phyloP scores from a whole-genome alignment of 2,329 filamentous ascomycete species.

The Aspergillus sojae region DNA sequence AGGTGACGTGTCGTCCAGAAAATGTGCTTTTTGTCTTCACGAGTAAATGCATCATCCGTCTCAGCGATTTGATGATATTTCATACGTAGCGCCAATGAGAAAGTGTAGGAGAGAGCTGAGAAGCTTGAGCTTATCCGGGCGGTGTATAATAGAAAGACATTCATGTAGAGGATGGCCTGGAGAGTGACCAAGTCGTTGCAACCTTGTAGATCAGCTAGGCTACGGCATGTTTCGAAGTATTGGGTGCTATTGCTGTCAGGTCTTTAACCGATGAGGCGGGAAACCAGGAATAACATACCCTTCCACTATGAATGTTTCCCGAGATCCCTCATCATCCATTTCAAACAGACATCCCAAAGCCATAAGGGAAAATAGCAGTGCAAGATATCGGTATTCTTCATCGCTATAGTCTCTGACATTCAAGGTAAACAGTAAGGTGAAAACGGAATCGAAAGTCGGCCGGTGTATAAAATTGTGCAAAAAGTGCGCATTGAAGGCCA shows the following conservation, averaged over 20 bases:
- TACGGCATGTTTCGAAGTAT: constrained; percentile 12
- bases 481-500: constrained; percentile 12
- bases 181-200: constrained; percentile 14
- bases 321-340: not conserved
- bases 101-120: constrained; percentile 12
- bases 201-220: constrained; percentile 9
- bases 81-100: constrained; percentile 16
- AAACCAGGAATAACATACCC: constrained; percentile 1
- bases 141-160: constrained; percentile 11
- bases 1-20: constrained; percentile 16
- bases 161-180: constrained; percentile 19
- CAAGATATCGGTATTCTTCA: constrained; percentile 7
- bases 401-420: constrained; percentile 9
- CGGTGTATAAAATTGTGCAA: constrained; percentile 14
- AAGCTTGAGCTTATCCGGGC: constrained; percentile 10
- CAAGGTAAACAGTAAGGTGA: constrained; percentile 13
- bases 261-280: too few relatives aligned
- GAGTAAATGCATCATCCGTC: not conserved
- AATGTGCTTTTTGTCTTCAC: constrained; percentile 5
- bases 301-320: not conserved
- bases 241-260: not conserved
- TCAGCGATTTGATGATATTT: constrained; percentile 10
- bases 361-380: constrained; percentile 15
- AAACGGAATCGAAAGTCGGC: constrained; percentile 10
- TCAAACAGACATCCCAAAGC: constrained; percentile 11